Conservation (phyloP, 805 yeast species). For the Clavispora carvajalis region DNA sequence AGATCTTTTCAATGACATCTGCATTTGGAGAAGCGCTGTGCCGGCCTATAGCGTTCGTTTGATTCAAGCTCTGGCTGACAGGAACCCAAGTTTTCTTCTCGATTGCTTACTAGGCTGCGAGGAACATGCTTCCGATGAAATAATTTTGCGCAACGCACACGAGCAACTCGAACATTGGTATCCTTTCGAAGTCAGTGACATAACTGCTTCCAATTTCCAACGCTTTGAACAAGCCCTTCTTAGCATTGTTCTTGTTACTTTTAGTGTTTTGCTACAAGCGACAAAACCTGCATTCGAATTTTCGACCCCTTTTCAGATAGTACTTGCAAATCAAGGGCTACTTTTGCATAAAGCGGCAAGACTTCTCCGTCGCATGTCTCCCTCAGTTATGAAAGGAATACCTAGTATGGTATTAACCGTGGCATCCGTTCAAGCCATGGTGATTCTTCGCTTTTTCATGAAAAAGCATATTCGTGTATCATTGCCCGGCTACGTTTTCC, state of each 20-base stretch:
- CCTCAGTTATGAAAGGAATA: slow-evolving; percentile 8
- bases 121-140: slow-evolving; percentile 6
- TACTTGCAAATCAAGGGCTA: slow-evolving; percentile 28
- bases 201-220: slow-evolving; percentile 9
- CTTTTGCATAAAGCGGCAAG: slow-evolving; percentile 25
- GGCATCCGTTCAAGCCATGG: slow-evolving; percentile 13
- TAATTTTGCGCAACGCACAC: slow-evolving; percentile 7
- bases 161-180: slow-evolving; percentile 24
- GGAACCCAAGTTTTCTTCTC: slow-evolving; percentile 17
- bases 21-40: slow-evolving; percentile 32
- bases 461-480: slow-evolving; percentile 2
- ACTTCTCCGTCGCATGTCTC: slow-evolving; percentile 14
- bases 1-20: slow-evolving; percentile 36
- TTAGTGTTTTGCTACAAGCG: slow-evolving; percentile 16
- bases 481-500: background rate
- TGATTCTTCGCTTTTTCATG: slow-evolving; percentile 11
- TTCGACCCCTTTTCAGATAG: slow-evolving; percentile 6
- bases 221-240: slow-evolving; percentile 26
- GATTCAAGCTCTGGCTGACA: slow-evolving; percentile 5
- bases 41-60: slow-evolving; percentile 29
- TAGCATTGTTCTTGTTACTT: slow-evolving; percentile 26
- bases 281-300: slow-evolving; percentile 7
- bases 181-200: slow-evolving; percentile 8
- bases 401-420: slow-evolving; percentile 6
- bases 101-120: slow-evolving; percentile 28